phyloP scores from a whole-genome alignment of 2,329 filamentous ascomycete genomes.

The Trichophyton simii region DNA sequence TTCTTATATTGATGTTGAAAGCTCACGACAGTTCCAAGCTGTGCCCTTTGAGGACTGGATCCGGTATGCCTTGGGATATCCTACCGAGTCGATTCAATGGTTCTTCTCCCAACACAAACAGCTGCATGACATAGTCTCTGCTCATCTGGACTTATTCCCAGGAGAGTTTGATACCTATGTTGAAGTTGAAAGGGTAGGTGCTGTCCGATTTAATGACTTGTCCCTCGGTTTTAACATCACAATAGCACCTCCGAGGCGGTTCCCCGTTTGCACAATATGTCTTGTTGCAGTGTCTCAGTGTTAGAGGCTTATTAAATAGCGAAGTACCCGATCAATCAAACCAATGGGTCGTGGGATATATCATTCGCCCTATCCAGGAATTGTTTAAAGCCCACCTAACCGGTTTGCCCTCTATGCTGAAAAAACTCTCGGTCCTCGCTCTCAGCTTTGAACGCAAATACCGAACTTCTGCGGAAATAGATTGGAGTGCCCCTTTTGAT shows the following conservation, averaged over 20 bases:
- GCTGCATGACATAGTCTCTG: constrained; percentile 23
- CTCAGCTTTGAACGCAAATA: constrained; percentile 26
- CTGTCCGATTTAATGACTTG: not conserved
- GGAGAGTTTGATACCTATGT: constrained; percentile 23
- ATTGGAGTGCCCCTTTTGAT: constrained; percentile 25
- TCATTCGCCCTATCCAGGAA: constrained; percentile 27
- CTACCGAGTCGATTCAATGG: constrained; percentile 25
- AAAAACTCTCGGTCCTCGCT: constrained; percentile 25
- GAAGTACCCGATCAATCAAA: constrained; percentile 10
- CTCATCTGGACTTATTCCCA: constrained; percentile 22
- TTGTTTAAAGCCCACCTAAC: constrained; percentile 24
- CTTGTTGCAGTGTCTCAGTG: constrained; percentile 21
- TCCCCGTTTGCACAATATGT: constrained; percentile 30
- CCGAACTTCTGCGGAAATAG: constrained; percentile 22
- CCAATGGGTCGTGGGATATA: constrained; percentile 23
- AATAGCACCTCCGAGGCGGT: constrained; percentile 23
- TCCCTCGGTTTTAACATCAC: too few relatives aligned
- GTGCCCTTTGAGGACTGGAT: constrained; percentile 31
- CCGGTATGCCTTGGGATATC: constrained; percentile 28
- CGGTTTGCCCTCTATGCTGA: constrained; percentile 24
- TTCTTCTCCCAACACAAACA: constrained; percentile 29
- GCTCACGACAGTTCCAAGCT: constrained; percentile 27
- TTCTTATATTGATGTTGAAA: constrained; percentile 26
- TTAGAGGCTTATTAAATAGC: constrained; percentile 4
- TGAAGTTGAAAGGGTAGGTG: constrained; percentile 27